Evolutionary conservation across 345 rosid species (phyloP), one percentile per base, ranked within the genome.

Genomic region (Xanthoceras sorbifolium): DNA sequence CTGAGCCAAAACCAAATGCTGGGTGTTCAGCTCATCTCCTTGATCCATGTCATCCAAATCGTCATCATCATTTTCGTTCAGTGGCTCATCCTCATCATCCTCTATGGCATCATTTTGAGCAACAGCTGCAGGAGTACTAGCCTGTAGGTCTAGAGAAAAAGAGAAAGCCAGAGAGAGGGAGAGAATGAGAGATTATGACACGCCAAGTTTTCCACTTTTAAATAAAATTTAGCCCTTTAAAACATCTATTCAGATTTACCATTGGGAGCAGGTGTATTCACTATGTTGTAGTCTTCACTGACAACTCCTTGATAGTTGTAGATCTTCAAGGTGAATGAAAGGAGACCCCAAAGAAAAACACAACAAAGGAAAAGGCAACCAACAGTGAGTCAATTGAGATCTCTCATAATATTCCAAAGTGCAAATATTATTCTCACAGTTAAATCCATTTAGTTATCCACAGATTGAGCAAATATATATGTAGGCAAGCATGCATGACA

Each of bases 11-110:
- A 96, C 97, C 66, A 96, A 80, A 86, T 96, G 99, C 67, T 94
- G 97, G 1, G 99, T 91, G 84, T 92, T 94, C 88, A 90, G 81
- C 76, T 96, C 99, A 82, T 96, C 99, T 20, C 92, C 95, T 54
- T 90, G 81, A 67, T 92, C 98, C 80, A 89, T 87, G 77, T 90
- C 99, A 82, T 96, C 99, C 79, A 93, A 79, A 26, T 96, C 99
- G 17, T 94, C 97, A 1, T 97, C 99, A 62, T 97, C 99, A 70
- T 94, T 92, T 86, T 97, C 98, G 68, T 93, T 93, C 82, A 97
- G 78, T 40, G 93, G 91, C 76, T 95, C 99, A 6, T 96, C 99
- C 10, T 90, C 95, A 12, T 90, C 95, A 1, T 97, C 97, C 38
- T 92, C 94, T 34, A 54, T 80, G 64, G 74, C 81, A 81, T 91